A percentile compares a stretch with the other conserved stretches of the same genome.
phyloP scores from a whole-genome alignment of 1,139 yeast species.

The Yamadazyma aaseri region DNA sequence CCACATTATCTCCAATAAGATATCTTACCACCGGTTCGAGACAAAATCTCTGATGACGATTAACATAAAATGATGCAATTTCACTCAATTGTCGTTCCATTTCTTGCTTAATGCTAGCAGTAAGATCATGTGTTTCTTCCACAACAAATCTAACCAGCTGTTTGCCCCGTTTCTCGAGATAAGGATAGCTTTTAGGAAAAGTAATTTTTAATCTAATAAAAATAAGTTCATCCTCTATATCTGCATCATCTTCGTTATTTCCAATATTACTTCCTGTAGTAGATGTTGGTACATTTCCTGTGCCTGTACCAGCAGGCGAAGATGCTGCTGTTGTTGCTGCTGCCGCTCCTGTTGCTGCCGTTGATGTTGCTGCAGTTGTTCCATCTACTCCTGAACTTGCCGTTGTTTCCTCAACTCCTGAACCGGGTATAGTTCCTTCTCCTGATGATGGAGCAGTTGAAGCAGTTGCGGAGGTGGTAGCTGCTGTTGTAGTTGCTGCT shows the following conservation, averaged over 20 bases:
- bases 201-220: conserved; percentile 67
- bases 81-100: conserved; percentile 52
- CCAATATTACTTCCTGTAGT: neutral
- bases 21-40: conserved; percentile 78
- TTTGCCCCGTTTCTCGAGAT: conserved; percentile 29
- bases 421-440: neutral
- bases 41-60: conserved; percentile 59
- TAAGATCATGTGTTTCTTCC: conserved; percentile 75
- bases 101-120: conserved; percentile 43
- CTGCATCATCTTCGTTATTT: conserved; percentile 2
- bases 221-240: conserved; percentile 52
- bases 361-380: neutral
- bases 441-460: neutral
- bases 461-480: neutral
- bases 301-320: neutral
- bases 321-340: neutral
- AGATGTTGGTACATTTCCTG: neutral
- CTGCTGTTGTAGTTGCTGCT: neutral
- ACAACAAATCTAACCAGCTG: conserved; percentile 48
- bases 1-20: conserved; percentile 78
- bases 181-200: conserved; percentile 75
- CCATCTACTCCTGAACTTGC: neutral
- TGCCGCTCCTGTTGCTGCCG: neutral
- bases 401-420: neutral
- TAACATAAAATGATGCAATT: conserved; percentile 58